Evolutionary conservation across 2,329 filamentous ascomycete genomes (phyloP).

Genomic region (Blastomyces gilchristii): DNA sequence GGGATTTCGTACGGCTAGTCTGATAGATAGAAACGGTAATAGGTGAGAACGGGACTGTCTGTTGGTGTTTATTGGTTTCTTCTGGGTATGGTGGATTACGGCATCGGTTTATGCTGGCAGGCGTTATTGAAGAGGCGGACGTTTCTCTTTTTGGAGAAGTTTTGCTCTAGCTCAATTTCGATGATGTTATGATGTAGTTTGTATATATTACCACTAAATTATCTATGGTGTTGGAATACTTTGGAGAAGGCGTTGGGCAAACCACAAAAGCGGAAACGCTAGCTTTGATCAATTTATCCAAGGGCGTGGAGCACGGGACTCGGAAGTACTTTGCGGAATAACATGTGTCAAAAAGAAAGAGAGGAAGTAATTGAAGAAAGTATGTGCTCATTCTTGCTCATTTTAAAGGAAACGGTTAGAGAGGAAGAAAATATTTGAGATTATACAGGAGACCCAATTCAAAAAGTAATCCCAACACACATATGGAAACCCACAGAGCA

Average conservation of each 20-base stretch:
- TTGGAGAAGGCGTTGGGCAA: not conserved
- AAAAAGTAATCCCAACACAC: not conserved
- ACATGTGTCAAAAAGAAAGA: not conserved
- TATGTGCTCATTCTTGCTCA: not conserved
- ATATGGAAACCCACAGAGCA: not conserved
- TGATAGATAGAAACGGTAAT: not conserved
- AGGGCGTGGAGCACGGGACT: not conserved
- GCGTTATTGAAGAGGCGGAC: not conserved
- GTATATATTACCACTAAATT: not conserved
- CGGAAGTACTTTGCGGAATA: not conserved
- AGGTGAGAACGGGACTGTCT: too few species aligned
- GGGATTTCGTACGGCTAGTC: slow-evolving; percentile 3
- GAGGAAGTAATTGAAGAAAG: too few species aligned
- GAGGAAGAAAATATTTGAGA: not conserved
- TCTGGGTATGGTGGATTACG: not conserved
- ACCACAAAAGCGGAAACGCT: not conserved
- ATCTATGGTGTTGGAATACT: not conserved
- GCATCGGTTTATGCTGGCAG: not conserved
- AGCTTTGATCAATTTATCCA: not conserved
- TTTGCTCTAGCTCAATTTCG: not conserved
- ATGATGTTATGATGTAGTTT: not conserved
- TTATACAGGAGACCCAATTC: not conserved
- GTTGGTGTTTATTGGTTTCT: not conserved
- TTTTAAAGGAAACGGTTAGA: not conserved
- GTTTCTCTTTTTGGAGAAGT: not conserved